Percentiles rank a stretch among this genome's conserved stretches.
These are phyloP conservation scores for Phytopythium delawarense DNA, from an alignment of 352 stramenopile genomes.

Conservation along the genomic window DNA sequence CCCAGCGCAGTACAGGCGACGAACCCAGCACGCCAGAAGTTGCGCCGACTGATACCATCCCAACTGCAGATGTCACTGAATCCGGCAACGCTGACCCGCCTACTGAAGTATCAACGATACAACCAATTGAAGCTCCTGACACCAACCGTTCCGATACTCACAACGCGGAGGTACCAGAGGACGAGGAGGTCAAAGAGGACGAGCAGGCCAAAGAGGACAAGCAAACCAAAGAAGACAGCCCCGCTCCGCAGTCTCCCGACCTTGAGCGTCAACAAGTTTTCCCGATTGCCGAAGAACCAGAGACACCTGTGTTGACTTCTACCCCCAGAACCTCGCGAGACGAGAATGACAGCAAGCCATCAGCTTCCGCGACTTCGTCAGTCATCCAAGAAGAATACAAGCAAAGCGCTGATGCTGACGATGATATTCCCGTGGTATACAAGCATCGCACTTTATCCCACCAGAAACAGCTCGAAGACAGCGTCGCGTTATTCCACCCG, in stretches of 20 bases:
- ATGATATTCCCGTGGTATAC: constrained; percentile 16
- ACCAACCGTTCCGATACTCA: background rate
- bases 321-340: background rate
- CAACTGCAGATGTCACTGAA: background rate
- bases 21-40: background rate
- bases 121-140: background rate
- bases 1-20: background rate
- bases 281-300: background rate
- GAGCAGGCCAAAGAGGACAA: background rate
- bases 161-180: background rate
- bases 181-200: background rate
- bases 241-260: background rate
- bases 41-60: background rate
- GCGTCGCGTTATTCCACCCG: constrained; percentile 22
- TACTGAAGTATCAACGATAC: background rate
- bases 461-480: constrained; percentile 22
- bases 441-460: constrained; percentile 22
- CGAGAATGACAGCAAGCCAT: background rate
- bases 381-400: background rate
- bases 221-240: background rate
- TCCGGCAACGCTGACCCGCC: background rate
- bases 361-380: background rate
- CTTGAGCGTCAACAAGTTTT: background rate
- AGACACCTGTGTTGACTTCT: background rate
- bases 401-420: constrained; percentile 1